Evolutionary conservation across 2,329 filamentous ascomycete species (phyloP), one percentile per base, ranked within the genome.

Genomic region (Aspergillus thermomutatus): DNA sequence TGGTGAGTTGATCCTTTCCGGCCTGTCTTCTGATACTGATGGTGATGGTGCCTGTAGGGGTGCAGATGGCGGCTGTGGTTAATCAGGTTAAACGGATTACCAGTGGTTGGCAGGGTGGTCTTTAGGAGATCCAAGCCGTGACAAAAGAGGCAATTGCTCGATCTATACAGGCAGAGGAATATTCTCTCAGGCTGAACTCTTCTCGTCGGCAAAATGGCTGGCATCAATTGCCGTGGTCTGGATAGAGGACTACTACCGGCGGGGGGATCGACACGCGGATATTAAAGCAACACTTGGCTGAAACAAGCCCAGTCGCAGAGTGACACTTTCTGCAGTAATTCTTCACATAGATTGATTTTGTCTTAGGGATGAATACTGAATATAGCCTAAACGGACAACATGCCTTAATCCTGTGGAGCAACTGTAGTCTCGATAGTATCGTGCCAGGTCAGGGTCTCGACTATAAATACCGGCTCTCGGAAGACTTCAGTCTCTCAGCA

Each of bases 51-150:
- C 9, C 48, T 37, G 49, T 40, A 58, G 60, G 60, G 6, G 59
- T 55, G 6, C 62, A 63, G 56, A 63, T 64, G 55, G 56, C 27
- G 37, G 62, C 62, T 2, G 57, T 59, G 27, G 49, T 62, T 19
- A 61, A 56, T 21, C 60, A 60, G 49, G 57, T 60, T 10, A 54
- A 59, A 10, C 47, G 53, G 8, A 59, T 63, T 31, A 41, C 56
- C 11, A 62, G 60, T 10, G 59, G 60, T 53, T 25, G 23, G 10
- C 43, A 17, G 6, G 43, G 21, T 37, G 31, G 31, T 31, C 28
- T 17, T 37, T 7, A 46, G 21, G 43, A 46, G 43, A 3, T 5
- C 0, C 6, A 2, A 37, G 14, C 31, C 14, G 14, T 17, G 4
- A 3, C 14, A 17, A 17, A 37, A 37, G 31, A 14, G 31, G 31